Percentiles rank a stretch among this genome's conserved stretches.
Conservation (phyloP, 164 flowering plant species). For the Echeveria elegans region DNA sequence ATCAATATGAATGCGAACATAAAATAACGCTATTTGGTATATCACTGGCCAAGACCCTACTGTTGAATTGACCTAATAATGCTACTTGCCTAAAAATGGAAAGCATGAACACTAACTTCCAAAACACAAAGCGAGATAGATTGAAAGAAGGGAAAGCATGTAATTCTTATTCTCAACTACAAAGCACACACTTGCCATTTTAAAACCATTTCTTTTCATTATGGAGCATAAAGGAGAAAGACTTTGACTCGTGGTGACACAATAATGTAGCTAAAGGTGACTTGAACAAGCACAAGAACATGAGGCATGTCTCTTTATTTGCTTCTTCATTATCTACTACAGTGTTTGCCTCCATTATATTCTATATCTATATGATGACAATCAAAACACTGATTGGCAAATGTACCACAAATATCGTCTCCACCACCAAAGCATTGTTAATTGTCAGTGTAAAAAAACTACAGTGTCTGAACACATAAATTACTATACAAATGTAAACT, state of each 20-base stretch:
- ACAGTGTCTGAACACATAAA: too few relatives aligned
- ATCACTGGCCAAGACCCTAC: too few relatives aligned
- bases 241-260: neutral
- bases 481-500: too few relatives aligned
- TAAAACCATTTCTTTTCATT: neutral
- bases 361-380: too few relatives aligned
- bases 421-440: too few relatives aligned
- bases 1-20: too few relatives aligned
- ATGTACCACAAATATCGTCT: too few relatives aligned
- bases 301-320: neutral
- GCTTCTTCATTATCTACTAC: neutral
- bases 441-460: too few relatives aligned
- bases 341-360: too few relatives aligned
- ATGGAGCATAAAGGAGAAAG: neutral
- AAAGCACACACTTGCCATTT: constrained; percentile 1
- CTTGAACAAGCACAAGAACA: neutral
- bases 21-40: too few relatives aligned
- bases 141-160: neutral
- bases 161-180: neutral
- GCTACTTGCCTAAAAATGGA: constrained; percentile 5
- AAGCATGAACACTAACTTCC: neutral
- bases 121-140: neutral
- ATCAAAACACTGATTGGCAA: too few relatives aligned
- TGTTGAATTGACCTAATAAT: neutral
- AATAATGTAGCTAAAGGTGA: neutral